Evolutionary conservation across 352 stramenopile genomes (phyloP).

Genomic region (Pythium sp.): DNA sequence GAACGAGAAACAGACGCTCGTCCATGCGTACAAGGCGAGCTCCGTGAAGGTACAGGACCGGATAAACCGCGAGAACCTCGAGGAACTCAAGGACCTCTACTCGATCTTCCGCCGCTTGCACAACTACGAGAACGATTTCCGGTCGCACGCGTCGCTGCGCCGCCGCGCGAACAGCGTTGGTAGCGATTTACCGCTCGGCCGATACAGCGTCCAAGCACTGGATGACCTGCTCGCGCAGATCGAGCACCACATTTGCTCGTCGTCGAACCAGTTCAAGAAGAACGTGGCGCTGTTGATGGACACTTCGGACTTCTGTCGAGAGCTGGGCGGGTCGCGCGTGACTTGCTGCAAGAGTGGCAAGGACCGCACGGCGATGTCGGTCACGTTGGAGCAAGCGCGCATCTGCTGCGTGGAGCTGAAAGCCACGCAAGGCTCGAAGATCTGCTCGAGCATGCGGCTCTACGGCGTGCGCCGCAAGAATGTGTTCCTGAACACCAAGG

Average conservation of each 20-base stretch:
- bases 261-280: slow-evolving; percentile 76
- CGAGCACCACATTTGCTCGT: slow-evolving; percentile 68
- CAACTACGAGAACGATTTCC: slow-evolving; percentile 25
- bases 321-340: slow-evolving; percentile 88
- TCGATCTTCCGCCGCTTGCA: slow-evolving; percentile 47
- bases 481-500: slow-evolving; percentile 84
- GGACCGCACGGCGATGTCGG: slow-evolving; percentile 96
- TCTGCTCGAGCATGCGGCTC: slow-evolving; percentile 74
- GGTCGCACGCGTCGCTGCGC: slow-evolving; percentile 7
- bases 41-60: slow-evolving; percentile 75
- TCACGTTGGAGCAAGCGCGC: slow-evolving; percentile 92
- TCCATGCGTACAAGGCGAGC: slow-evolving; percentile 72
- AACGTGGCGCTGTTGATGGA: slow-evolving; percentile 78
- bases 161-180: slow-evolving; percentile 18
- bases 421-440: slow-evolving; percentile 44
- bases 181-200: slow-evolving; percentile 14
- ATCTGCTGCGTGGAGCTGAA: slow-evolving; percentile 58
- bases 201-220: slow-evolving; percentile 49
- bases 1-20: slow-evolving; percentile 84
- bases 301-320: slow-evolving; percentile 78
- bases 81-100: slow-evolving; percentile 65
- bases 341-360: slow-evolving; percentile 98
- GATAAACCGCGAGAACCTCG: slow-evolving; percentile 80
- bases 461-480: slow-evolving; percentile 76
- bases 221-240: slow-evolving; percentile 68